These are phyloP conservation scores for Diaporthe vaccinii DNA, from an alignment of 2,329 filamentous ascomycete genomes.

Conservation along the genomic window DNA sequence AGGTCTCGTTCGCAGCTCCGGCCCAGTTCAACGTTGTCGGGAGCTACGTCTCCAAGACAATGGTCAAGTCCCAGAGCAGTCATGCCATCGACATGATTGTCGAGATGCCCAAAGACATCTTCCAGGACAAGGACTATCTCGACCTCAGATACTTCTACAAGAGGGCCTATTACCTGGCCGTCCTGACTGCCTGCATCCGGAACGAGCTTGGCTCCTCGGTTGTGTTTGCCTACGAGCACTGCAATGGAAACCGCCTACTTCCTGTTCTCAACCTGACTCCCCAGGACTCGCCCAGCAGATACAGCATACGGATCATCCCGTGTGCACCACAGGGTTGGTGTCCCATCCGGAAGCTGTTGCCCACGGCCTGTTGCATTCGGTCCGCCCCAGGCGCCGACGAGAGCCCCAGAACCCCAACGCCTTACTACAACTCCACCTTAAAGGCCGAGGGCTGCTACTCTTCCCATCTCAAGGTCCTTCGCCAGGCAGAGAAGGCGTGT, in stretches of 20 bases:
- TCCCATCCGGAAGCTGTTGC: slow-evolving; percentile 76
- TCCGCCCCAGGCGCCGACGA: slow-evolving; percentile 58
- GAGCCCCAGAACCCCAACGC: slow-evolving; percentile 66
- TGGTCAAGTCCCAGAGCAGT: slow-evolving; percentile 72
- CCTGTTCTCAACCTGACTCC: slow-evolving; percentile 70
- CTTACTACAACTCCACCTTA: slow-evolving; percentile 91
- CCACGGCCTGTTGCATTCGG: slow-evolving; percentile 78
- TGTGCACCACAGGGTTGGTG: slow-evolving; percentile 80
- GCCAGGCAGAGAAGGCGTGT: slow-evolving; percentile 77
- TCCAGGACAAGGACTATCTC: slow-evolving; percentile 95
- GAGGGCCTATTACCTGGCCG: slow-evolving; percentile 90
- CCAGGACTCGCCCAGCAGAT: slow-evolving; percentile 50
- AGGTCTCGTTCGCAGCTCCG: slow-evolving; percentile 82
- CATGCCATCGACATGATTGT: slow-evolving; percentile 85
- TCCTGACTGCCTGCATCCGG: slow-evolving; percentile 79
- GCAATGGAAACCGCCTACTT: slow-evolving; percentile 82
- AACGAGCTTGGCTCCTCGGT: slow-evolving; percentile 66
- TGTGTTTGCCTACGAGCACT: slow-evolving; percentile 72
- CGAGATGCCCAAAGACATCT: slow-evolving; percentile 83
- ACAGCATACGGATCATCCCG: slow-evolving; percentile 81
- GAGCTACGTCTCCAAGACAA: slow-evolving; percentile 84
- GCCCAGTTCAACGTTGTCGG: slow-evolving; percentile 87
- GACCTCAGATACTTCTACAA: slow-evolving; percentile 97
- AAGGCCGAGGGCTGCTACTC: slow-evolving; percentile 82
- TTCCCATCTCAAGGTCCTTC: slow-evolving; percentile 81